Evolutionary conservation across 1,139 yeast species (phyloP).

Genomic region (Pichia sp.): DNA sequence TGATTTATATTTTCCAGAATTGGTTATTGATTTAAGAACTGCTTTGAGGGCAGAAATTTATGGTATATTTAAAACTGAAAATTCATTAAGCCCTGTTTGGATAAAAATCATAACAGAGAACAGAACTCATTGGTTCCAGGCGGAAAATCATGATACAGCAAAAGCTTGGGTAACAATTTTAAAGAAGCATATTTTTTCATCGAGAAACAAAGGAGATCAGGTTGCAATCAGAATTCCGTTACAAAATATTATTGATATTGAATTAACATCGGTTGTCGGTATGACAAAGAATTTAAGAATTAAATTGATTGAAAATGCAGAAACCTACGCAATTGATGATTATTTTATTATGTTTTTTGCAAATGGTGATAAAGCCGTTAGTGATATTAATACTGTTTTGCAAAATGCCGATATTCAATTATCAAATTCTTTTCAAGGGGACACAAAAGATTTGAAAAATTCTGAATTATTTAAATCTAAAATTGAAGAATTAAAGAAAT

Average conservation of each 20-base stretch:
- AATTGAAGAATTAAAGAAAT: constrained; percentile 21
- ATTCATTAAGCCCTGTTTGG: constrained; percentile 36
- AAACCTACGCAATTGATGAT: constrained; percentile 54
- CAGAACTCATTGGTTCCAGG: constrained; percentile 57
- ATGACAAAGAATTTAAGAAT: constrained; percentile 35
- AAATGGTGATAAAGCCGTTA: constrained; percentile 32
- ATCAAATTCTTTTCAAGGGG: constrained; percentile 17
- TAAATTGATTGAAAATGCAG: constrained; percentile 46
- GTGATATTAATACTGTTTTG: constrained; percentile 23
- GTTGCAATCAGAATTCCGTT: constrained; percentile 76
- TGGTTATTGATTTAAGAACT: constrained; percentile 65
- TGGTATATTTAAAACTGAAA: constrained; percentile 14
- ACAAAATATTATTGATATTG: constrained; percentile 57
- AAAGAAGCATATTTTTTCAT: constrained; percentile 70
- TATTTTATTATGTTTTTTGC: constrained; percentile 64
- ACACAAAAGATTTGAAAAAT: constrained; percentile 17
- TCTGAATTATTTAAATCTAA: constrained; percentile 23
- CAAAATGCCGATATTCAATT: constrained; percentile 25
- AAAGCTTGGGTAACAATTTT: constrained; percentile 73
- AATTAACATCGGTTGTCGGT: constrained; percentile 45
- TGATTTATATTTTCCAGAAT: constrained; percentile 74
- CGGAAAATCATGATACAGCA: constrained; percentile 71
- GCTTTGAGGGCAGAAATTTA: constrained; percentile 57
- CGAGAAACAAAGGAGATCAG: constrained; percentile 63
- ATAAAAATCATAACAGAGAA: constrained; percentile 51